These are phyloP conservation scores for Mytilinidion resinicola DNA, from an alignment of 495 filamentous ascomycete genomes.

Conservation along the genomic window DNA sequence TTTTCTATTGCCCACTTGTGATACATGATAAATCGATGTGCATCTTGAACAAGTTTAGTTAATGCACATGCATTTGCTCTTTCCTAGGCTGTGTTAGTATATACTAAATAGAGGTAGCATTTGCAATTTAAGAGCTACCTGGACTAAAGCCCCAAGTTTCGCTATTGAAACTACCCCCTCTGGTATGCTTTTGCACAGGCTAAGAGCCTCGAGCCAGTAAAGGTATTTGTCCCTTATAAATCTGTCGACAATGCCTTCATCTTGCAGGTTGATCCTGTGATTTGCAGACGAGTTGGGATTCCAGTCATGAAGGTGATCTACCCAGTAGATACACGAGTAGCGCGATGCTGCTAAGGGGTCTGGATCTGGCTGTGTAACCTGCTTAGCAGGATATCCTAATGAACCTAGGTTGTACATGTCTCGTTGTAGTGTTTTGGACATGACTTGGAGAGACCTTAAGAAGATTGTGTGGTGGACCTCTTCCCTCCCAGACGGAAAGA, in stretches of 20 bases:
- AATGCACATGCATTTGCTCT: too few relatives aligned
- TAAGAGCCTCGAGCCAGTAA: too few relatives aligned
- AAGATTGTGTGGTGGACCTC: conserved; percentile 18
- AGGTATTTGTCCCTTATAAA: conserved; percentile 41
- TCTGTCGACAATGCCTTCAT: conserved; percentile 23
- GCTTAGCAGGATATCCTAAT: conserved; percentile 1
- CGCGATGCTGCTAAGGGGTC: neutral
- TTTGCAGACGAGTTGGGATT: conserved; percentile 19
- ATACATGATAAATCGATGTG: too few relatives aligned
- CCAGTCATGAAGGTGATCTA: neutral
- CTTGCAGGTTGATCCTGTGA: conserved; percentile 2
- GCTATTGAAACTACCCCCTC: conserved; percentile 1
- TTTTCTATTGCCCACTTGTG: too few relatives aligned
- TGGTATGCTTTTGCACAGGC: conserved; percentile 11
- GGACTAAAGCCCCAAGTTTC: too few relatives aligned
- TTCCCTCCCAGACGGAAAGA: conserved; percentile 15
- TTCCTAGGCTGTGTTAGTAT: too few relatives aligned
- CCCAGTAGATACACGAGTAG: neutral
- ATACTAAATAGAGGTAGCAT: neutral
- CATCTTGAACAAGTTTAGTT: too few relatives aligned
- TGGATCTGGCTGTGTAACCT: neutral
- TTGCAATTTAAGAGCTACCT: too few relatives aligned
- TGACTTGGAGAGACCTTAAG: conserved; percentile 26
- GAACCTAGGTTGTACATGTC: conserved; percentile 25
- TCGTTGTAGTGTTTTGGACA: conserved; percentile 25